Evolutionary conservation across 176 grass and related monocot species (phyloP).

Genomic region (Oryza australiensis): DNA sequence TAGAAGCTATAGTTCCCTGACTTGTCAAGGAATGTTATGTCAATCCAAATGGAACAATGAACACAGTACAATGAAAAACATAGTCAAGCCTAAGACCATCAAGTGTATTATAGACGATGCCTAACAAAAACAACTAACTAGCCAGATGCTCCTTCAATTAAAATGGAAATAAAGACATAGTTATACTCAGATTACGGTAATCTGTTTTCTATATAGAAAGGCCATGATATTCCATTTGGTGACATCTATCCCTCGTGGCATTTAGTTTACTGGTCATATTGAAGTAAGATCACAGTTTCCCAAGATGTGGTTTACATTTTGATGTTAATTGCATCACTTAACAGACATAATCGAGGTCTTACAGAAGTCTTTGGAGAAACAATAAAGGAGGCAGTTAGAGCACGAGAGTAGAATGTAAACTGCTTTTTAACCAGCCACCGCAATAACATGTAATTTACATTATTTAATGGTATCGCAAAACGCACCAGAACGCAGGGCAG

Average conservation of each 20-base stretch:
- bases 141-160: neutral
- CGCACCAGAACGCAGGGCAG: slow-evolving; percentile 63
- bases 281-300: slow-evolving; percentile 17
- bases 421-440: neutral
- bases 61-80: neutral
- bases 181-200: too few relatives aligned
- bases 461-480: slow-evolving; percentile 7
- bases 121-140: neutral
- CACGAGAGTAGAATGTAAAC: neutral
- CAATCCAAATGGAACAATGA: neutral
- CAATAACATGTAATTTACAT: neutral
- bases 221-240: neutral
- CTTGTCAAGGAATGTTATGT: neutral
- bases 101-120: neutral
- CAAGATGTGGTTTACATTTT: neutral
- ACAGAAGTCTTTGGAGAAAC: too few relatives aligned
- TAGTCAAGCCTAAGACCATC: neutral
- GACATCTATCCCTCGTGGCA: neutral
- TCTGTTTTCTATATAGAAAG: too few relatives aligned
- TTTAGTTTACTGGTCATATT: neutral
- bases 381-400: too few relatives aligned
- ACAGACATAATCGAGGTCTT: too few relatives aligned
- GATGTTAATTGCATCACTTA: too few relatives aligned
- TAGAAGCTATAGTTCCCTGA: slow-evolving; percentile 1
- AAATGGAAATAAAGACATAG: neutral